These are phyloP conservation scores for Pulveroboletus frians DNA, from an alignment of 768 basidiomycete species.

Conservation along the genomic window DNA sequence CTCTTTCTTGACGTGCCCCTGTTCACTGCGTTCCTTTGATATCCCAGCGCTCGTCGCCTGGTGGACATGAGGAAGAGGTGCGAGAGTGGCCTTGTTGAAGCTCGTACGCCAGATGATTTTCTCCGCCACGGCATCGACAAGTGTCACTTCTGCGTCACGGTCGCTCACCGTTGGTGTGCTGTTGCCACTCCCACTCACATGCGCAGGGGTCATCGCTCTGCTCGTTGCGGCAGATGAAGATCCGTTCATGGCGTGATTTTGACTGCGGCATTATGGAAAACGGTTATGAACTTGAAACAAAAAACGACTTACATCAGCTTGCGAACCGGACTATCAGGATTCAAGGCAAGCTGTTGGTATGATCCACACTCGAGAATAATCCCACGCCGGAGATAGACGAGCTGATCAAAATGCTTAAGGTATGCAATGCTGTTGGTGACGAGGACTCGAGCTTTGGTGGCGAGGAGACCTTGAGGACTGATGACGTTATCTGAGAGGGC, in stretches of 20 bases:
- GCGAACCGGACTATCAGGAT: conserved; percentile 59
- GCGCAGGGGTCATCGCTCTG: conserved; percentile 44
- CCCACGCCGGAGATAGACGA: conserved; percentile 73
- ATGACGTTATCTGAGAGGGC: conserved; percentile 65
- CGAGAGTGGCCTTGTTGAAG: conserved; percentile 53
- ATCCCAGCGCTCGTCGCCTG: conserved; percentile 41
- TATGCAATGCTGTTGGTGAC: conserved; percentile 90
- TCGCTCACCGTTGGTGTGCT: conserved; percentile 18
- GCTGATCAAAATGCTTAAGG: conserved; percentile 67
- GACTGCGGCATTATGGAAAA: conserved; percentile 23
- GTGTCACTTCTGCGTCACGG: conserved; percentile 20
- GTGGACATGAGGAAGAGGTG: conserved; percentile 36
- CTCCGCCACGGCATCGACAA: conserved; percentile 39
- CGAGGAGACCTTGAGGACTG: conserved; percentile 77
- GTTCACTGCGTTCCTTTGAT: conserved; percentile 68
- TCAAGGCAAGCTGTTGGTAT: conserved; percentile 54
- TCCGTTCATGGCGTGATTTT: conserved; percentile 42
- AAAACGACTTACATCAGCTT: conserved; percentile 62
- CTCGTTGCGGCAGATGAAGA: conserved; percentile 41
- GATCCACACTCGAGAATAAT: conserved; percentile 75
- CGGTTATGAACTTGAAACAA: not conserved
- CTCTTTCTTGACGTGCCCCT: conserved; percentile 69
- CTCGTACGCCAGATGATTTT: conserved; percentile 55
- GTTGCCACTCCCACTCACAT: conserved; percentile 22
- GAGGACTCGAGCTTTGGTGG: conserved; percentile 76